Conservation (phyloP, 108 stramenopile genomes). For the Cyclotella choctawhatcheeana region DNA sequence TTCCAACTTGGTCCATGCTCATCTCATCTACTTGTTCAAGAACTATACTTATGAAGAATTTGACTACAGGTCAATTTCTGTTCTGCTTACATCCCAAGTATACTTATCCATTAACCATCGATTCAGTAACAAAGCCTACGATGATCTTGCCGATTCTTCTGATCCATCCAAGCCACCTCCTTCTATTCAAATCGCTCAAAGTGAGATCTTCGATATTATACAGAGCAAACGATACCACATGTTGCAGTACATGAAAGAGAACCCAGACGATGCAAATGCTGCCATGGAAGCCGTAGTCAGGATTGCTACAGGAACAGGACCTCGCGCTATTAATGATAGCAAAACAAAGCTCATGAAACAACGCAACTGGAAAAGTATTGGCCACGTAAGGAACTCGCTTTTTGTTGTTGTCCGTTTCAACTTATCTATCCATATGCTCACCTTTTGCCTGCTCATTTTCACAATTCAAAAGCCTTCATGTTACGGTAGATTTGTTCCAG, state of each 20-base stretch:
- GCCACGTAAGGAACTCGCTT: constrained; percentile 48
- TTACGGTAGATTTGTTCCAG: constrained; percentile 96
- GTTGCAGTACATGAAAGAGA: constrained; percentile 88
- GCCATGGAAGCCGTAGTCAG: constrained; percentile 96
- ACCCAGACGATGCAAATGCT: constrained; percentile 85
- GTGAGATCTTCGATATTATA: constrained; percentile 94
- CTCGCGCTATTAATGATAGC: constrained; percentile 63
- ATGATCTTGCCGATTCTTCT: constrained; percentile 89
- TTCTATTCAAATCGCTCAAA: constrained; percentile 94
- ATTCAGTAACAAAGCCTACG: constrained; percentile 89
- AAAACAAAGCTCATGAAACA: constrained; percentile 71
- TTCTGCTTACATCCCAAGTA: constrained; percentile 94
- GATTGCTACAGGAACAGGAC: constrained; percentile 94
- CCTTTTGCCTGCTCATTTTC: neutral
- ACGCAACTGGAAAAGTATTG: constrained; percentile 94
- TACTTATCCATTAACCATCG: constrained; percentile 97
- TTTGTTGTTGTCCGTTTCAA: neutral
- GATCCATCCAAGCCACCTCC: constrained; percentile 89
- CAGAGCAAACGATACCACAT: constrained; percentile 92
- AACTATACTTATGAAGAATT: constrained; percentile 93
- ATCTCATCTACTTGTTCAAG: constrained; percentile 97
- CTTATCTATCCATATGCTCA: no score
- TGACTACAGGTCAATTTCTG: constrained; percentile 90
- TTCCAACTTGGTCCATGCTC: constrained; percentile 93
- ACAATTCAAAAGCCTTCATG: constrained; percentile 60